These are phyloP conservation scores for Exserohilum rostratum DNA, from an alignment of 2,329 filamentous ascomycete genomes.

Conservation along the genomic window DNA sequence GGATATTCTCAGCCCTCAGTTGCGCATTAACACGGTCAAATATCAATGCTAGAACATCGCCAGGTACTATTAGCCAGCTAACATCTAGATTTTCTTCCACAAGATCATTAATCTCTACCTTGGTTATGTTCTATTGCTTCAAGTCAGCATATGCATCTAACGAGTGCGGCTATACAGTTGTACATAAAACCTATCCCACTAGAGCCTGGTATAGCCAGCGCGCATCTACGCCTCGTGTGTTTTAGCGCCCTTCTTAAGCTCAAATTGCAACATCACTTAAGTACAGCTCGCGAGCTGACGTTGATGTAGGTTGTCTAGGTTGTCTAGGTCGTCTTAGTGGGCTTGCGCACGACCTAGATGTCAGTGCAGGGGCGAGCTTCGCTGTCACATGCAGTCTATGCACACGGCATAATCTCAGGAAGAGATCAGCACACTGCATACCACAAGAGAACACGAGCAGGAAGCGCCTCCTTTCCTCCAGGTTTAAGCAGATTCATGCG, in stretches of 20 bases:
- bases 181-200: background rate
- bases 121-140: background rate
- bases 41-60: background rate
- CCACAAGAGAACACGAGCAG: no score
- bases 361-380: no score
- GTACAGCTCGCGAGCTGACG: no score
- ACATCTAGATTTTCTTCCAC: background rate
- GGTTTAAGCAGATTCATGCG: no score
- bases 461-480: no score
- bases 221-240: background rate
- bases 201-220: background rate
- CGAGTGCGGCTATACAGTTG: background rate
- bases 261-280: no score
- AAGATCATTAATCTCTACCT: background rate
- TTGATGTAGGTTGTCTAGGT: no score
- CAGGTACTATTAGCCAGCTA: background rate
- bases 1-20: background rate
- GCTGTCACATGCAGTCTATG: no score
- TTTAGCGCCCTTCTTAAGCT: conserved; percentile 3
- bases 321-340: no score
- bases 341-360: no score
- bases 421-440: no score
- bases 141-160: background rate
- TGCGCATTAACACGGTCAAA: background rate
- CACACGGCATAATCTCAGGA: no score